These are phyloP conservation scores for Rosa chinensis DNA, from an alignment of 306 rosid species.

Conservation along the genomic window DNA sequence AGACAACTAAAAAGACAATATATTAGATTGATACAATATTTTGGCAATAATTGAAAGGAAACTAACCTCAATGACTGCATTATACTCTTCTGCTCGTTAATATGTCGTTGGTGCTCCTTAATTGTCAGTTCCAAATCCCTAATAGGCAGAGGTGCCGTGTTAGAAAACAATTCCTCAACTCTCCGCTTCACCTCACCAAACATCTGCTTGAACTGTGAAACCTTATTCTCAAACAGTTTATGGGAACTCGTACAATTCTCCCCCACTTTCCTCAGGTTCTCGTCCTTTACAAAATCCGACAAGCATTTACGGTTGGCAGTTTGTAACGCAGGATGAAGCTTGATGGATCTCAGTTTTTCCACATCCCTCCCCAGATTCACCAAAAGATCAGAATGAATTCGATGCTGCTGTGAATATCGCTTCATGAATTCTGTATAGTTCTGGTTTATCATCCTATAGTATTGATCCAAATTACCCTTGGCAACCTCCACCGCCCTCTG, in stretches of 20 bases:
- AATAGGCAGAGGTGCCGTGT: conserved; percentile 39
- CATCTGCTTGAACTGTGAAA: conserved; percentile 69
- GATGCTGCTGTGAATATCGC: conserved; percentile 68
- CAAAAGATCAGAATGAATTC: conserved; percentile 81
- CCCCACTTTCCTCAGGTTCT: conserved; percentile 67
- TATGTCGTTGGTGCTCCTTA: conserved; percentile 60
- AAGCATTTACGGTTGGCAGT: conserved; percentile 59
- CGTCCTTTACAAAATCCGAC: conserved; percentile 93
- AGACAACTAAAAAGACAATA: conserved; percentile 7
- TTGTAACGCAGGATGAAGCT: conserved; percentile 79
- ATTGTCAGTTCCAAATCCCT: conserved; percentile 55
- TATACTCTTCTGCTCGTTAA: conserved; percentile 81
- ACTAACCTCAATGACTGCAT: conserved; percentile 90
- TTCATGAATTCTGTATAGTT: conserved; percentile 85
- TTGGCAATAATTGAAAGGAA: conserved; percentile 8
- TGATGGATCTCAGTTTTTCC: conserved; percentile 67
- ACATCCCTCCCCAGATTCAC: conserved; percentile 69
- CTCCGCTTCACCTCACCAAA: conserved; percentile 64
- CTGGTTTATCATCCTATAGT: conserved; percentile 64
- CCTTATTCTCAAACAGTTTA: conserved; percentile 90
- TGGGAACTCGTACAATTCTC: conserved; percentile 80
- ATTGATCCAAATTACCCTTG: conserved; percentile 81
- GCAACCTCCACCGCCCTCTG: conserved; percentile 93
- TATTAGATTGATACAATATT: neutral
- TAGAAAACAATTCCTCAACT: conserved; percentile 75